Evolutionary conservation across 2,329 filamentous ascomycete genomes (phyloP), one percentile per base, ranked within the genome.

Genomic region (Capronia coronata): DNA sequence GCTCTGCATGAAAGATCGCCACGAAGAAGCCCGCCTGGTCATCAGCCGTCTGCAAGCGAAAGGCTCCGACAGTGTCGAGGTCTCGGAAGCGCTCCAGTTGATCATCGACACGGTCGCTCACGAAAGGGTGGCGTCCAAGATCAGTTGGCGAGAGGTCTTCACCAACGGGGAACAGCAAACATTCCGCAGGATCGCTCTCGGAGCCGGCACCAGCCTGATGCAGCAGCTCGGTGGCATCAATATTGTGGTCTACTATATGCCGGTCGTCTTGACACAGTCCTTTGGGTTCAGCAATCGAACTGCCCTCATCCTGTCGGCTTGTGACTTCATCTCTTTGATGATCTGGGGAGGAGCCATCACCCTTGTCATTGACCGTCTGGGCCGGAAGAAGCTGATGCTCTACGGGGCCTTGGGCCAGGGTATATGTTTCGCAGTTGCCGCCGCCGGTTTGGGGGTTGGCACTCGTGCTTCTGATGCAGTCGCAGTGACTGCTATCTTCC

Each of bases 191-290:
- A n/a, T n/a, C n/a, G n/a, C n/a, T n/a, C n/a, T n/a, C n/a, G n/a
- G n/a, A n/a, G n/a, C n/a, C n/a, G n/a, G n/a, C n/a, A n/a, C n/a
- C n/a, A n/a, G n/a, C n/a, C n/a, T n/a, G n/a, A n/a, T n/a, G n/a
- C 52, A 55, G 29, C 52, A 55, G 35, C 52, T 55, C 48, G 37
- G 42, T 21, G 49, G 52, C 9, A 55, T 49, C 37, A 51, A 55
- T 25, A 51, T 50, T 19, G 43, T 54, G n/a, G n/a, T n/a, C n/a
- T n/a, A n/a, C n/a, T n/a, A n/a, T n/a, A n/a, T n/a, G n/a, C n/a
- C n/a, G n/a, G n/a, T n/a, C n/a, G n/a, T n/a, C n/a, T n/a, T n/a
- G n/a, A n/a, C n/a, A n/a, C n/a, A n/a, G n/a, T n/a, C n/a, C n/a
- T n/a, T n/a, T n/a, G n/a, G n/a, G n/a, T n/a, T n/a, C n/a, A n/a